Percentiles rank a stretch among this genome's conserved stretches.
These are phyloP conservation scores for Coix lacrymajobi DNA, from an alignment of 176 grass and related monocot genomes.

Conservation along the genomic window DNA sequence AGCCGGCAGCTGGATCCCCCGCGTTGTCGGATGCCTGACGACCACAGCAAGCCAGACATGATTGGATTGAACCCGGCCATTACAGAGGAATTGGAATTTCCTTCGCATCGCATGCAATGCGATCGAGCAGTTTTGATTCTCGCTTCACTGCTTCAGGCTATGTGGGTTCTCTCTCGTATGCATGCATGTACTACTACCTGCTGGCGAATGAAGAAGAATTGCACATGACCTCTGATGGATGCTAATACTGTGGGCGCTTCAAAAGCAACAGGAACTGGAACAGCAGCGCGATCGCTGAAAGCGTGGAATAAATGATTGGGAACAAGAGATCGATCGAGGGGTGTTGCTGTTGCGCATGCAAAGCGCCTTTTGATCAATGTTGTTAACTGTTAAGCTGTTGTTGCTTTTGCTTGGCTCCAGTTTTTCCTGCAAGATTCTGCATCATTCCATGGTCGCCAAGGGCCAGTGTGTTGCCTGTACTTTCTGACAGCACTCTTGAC, in stretches of 20 bases:
- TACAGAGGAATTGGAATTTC: not conserved
- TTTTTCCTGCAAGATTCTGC: constrained; percentile 32
- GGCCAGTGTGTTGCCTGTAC: constrained; percentile 22
- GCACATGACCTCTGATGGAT: constrained; percentile 8
- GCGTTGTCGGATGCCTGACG: constrained; percentile 20
- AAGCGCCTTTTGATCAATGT: not conserved
- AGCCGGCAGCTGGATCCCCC: constrained; percentile 14
- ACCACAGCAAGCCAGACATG: constrained; percentile 25
- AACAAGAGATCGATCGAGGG: not conserved
- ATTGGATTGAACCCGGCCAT: not conserved
- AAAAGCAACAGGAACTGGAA: not conserved
- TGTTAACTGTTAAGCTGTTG: constrained; percentile 6
- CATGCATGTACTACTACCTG: too few relatives aligned
- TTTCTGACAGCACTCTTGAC: constrained; percentile 34
- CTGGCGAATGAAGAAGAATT: not conserved
- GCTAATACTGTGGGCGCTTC: not conserved
- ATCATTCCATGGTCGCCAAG: constrained; percentile 13
- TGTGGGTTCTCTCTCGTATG: not conserved
- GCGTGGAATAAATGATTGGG: not conserved
- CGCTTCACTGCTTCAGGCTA: not conserved
- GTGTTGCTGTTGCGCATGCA: not conserved
- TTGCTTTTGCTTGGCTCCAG: constrained; percentile 30
- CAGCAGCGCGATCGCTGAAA: not conserved
- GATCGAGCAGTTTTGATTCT: constrained; percentile 6
- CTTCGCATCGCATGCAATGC: not conserved